Conservation (phyloP, 805 yeast species). For the Wickerhamiella brachini region DNA sequence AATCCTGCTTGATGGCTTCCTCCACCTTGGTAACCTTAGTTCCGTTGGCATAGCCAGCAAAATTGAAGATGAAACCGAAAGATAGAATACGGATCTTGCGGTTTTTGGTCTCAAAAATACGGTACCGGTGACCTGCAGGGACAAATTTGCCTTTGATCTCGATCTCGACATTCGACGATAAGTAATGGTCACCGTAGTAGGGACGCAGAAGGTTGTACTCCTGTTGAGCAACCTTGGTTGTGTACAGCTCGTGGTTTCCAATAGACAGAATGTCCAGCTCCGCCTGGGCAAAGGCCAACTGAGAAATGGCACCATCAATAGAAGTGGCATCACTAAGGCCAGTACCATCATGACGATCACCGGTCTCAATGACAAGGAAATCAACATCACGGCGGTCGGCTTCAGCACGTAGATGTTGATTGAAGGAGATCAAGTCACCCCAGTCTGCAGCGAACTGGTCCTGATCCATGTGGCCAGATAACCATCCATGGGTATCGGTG, state of each 20-base stretch:
- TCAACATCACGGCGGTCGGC: conserved; percentile 43
- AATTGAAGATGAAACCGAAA: conserved; percentile 70
- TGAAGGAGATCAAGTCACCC: conserved; percentile 79
- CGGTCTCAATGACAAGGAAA: conserved; percentile 66
- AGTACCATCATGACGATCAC: conserved; percentile 91
- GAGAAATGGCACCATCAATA: conserved; percentile 56
- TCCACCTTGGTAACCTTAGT: conserved; percentile 52
- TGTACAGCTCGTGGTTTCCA: conserved; percentile 86
- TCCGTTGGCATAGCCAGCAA: conserved; percentile 42
- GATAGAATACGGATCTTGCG: conserved; percentile 42
- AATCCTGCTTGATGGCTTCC: conserved; percentile 38
- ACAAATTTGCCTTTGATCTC: conserved; percentile 30
- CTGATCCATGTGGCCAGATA: conserved; percentile 18
- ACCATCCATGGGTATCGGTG: conserved; percentile 92
- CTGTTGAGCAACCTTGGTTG: conserved; percentile 43
- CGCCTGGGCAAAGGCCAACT: conserved; percentile 43
- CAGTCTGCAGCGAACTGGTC: conserved; percentile 65
- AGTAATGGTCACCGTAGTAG: conserved; percentile 44
- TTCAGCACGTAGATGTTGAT: conserved; percentile 32
- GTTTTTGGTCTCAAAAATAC: conserved; percentile 51
- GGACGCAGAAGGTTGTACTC: conserved; percentile 52
- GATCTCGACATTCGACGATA: conserved; percentile 32
- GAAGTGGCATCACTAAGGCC: conserved; percentile 70
- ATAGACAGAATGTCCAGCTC: conserved; percentile 69
- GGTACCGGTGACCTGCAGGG: conserved; percentile 54